Evolutionary conservation across 2,329 filamentous ascomycete species (phyloP), one percentile per base, ranked within the genome.

Genomic region (Verticillium alfalfae): DNA sequence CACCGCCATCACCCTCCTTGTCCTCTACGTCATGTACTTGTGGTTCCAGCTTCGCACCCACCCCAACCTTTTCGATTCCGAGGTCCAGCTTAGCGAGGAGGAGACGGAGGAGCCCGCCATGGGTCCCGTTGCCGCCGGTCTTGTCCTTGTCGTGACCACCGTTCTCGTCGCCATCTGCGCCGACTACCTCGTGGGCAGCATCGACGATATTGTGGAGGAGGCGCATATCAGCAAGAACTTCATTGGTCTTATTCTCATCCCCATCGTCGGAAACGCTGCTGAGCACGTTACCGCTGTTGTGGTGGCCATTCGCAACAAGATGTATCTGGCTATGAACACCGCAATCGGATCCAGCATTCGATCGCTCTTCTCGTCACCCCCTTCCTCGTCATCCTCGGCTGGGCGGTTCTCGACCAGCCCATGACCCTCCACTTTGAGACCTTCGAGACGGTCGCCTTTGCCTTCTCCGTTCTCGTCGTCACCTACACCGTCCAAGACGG

Each of bases 361-460:
- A 94, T 94, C 69, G 90, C 91, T 26, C 81, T 94, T 56, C 87
- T 93, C 55, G 90, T 94, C 57, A 93, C 91, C 1, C 91, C 91
- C 0, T 89, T 90, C 75, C 79, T 94, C 60, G 91, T 94, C 60
- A 87, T 94, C 66, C 81, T 93, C 41, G 91, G 90, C 64, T 94
- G 91, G 91, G 83, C 87, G 63, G 87, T 90, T 67, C 86, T 91
- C 75, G 82, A 83, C 60, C 78, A 86, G 65, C 83, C 86, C 31
- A 92, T 93, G 90, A 89, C 89, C 7, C 81, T 94, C 52, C 89
- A 90, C 71, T 95, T 95, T 70, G 88, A 93, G 78, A 90, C 84
- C 2, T 91, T 93, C 69, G 88, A 92, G 77, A 92, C 90, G 0
- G 87, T 93, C 49, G 85, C 89, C 1, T 93, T 93, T 73, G 90